phyloP scores from a whole-genome alignment of 2,329 filamentous ascomycete genomes.

The Leptographium lundbergii region DNA sequence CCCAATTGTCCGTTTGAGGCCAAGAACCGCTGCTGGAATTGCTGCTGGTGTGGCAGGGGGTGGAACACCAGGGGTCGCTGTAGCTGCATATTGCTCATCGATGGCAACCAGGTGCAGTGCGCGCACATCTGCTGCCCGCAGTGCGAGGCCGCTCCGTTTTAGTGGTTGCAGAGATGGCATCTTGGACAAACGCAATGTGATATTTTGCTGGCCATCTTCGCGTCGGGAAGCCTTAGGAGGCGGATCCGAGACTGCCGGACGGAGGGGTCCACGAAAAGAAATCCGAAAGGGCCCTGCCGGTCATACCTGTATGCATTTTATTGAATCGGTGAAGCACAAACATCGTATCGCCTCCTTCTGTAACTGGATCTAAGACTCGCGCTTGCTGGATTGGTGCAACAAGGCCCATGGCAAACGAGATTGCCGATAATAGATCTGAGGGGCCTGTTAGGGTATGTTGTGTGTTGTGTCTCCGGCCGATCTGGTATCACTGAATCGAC shows the following conservation, averaged over 20 bases:
- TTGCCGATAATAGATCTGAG: background rate
- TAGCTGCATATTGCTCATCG: slow-evolving; percentile 38
- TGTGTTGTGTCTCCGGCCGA: too few species aligned
- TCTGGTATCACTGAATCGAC: too few species aligned
- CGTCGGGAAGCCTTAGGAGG: too few species aligned
- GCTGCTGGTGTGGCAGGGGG: slow-evolving; percentile 43
- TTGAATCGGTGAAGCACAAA: background rate
- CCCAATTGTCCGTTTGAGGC: slow-evolving; percentile 35
- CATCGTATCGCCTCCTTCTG: background rate
- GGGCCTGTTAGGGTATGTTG: too few species aligned
- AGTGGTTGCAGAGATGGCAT: background rate
- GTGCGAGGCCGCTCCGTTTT: slow-evolving; percentile 24
- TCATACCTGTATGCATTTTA: too few species aligned
- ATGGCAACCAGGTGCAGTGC: slow-evolving; percentile 34
- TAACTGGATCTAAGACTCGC: background rate
- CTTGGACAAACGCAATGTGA: too few species aligned
- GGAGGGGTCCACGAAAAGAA: too few species aligned
- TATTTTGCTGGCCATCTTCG: too few species aligned
- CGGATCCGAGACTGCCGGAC: too few species aligned
- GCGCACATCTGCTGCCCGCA: slow-evolving; percentile 41
- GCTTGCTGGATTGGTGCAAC: background rate
- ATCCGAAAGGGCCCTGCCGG: too few species aligned
- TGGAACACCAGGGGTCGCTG: slow-evolving; percentile 37
- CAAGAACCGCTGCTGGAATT: slow-evolving; percentile 38
- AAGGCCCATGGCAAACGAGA: background rate